phyloP scores from a whole-genome alignment of 2,329 filamentous ascomycete genomes.

The Stachybotrys echinatus region DNA sequence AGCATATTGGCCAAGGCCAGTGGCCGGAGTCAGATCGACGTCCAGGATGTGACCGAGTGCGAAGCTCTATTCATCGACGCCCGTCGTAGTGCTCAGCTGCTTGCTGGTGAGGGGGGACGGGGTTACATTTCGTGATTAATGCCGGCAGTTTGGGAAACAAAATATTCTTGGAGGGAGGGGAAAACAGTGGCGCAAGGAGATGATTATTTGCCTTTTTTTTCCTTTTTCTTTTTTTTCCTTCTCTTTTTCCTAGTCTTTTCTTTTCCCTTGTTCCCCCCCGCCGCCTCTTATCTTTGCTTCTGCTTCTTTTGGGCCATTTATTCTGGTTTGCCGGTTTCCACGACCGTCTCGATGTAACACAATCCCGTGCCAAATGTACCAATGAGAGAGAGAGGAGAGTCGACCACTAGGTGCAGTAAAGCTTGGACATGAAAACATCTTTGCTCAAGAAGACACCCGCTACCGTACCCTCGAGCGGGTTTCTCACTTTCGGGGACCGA shows the following conservation, averaged over 20 bases:
- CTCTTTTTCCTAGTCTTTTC: not conserved
- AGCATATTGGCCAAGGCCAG: conserved; percentile 86
- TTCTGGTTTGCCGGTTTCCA: not conserved
- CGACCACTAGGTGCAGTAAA: too few relatives aligned
- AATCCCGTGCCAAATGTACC: not conserved
- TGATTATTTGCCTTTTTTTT: not conserved
- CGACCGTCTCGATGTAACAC: not conserved
- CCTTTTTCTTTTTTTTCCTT: not conserved
- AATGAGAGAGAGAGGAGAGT: not conserved
- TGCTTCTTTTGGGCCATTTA: not conserved
- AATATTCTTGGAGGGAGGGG: not conserved
- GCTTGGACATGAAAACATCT: not conserved
- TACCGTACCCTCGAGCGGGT: too few relatives aligned
- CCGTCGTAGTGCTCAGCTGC: conserved; percentile 67
- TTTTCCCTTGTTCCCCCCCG: too few relatives aligned
- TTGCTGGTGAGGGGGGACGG: conserved; percentile 56
- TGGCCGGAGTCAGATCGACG: conserved; percentile 69
- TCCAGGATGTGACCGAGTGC: conserved; percentile 73
- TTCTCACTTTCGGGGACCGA: too few relatives aligned
- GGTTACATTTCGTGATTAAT: conserved; percentile 57
- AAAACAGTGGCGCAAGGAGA: not conserved
- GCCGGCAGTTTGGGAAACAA: not conserved
- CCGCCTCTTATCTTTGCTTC: not conserved
- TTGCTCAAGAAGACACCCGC: not conserved
- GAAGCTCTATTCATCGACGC: conserved; percentile 82